Conservation (phyloP, 805 yeast genomes). For the Wickerhamomyces ciferrii region DNA sequence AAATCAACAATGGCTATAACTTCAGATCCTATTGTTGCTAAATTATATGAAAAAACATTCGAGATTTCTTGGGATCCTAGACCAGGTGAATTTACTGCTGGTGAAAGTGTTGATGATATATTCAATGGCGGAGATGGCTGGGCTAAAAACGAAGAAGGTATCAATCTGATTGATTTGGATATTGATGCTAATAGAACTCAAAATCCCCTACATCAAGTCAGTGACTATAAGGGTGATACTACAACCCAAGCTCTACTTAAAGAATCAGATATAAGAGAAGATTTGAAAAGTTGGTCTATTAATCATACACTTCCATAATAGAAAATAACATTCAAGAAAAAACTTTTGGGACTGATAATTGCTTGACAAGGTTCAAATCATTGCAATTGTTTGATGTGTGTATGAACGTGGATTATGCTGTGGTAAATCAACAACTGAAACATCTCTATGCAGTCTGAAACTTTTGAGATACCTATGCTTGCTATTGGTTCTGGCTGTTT, state of each 20-base stretch:
- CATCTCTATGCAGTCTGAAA: background rate
- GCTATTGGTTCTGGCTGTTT: background rate
- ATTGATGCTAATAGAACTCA: background rate
- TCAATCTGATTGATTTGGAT: conserved; percentile 30
- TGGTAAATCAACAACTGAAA: no score
- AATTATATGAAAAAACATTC: conserved; percentile 46
- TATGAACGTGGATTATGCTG: background rate
- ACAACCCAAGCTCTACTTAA: conserved; percentile 1
- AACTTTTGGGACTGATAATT: background rate
- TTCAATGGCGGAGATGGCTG: conserved; percentile 69
- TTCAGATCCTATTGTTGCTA: conserved; percentile 45
- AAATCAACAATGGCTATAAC: conserved; percentile 10
- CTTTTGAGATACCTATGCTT: background rate
- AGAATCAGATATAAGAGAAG: conserved; percentile 28
- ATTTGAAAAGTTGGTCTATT: conserved; percentile 37
- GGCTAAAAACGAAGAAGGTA: conserved; percentile 44
- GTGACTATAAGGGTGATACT: background rate
- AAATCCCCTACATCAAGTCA: background rate
- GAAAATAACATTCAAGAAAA: no score
- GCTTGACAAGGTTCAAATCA: background rate
- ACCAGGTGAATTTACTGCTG: conserved; percentile 57
- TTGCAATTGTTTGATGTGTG: background rate
- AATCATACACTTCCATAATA: conserved; percentile 1
- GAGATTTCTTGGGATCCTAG: conserved; percentile 58
- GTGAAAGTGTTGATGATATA: conserved; percentile 70